phyloP scores from a whole-genome alignment of 2,329 filamentous ascomycete genomes.

The Apiospora sp. region DNA sequence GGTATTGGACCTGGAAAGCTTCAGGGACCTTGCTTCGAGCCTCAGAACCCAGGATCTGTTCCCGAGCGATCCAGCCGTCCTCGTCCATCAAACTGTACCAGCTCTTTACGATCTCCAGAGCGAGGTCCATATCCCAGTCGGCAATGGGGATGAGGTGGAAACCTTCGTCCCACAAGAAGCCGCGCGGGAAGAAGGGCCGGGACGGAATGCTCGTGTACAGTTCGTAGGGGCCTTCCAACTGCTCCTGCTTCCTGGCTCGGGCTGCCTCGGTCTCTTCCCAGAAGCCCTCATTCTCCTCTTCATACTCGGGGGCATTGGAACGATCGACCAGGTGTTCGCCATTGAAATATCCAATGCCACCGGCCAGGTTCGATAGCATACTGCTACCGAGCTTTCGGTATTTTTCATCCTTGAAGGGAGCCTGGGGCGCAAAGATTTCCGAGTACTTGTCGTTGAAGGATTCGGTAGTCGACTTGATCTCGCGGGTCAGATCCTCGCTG shows the following conservation, averaged over 20 bases:
- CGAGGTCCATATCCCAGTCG: slow-evolving; percentile 93
- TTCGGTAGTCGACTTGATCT: slow-evolving; percentile 71
- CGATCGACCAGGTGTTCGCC: slow-evolving; percentile 89
- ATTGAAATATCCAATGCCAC: slow-evolving; percentile 95
- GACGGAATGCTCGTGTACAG: slow-evolving; percentile 93
- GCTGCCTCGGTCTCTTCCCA: slow-evolving; percentile 92
- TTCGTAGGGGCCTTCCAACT: slow-evolving; percentile 82
- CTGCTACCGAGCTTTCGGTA: slow-evolving; percentile 84
- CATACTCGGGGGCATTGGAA: slow-evolving; percentile 90
- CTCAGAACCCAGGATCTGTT: slow-evolving; percentile 92
- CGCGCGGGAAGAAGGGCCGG: slow-evolving; percentile 92
- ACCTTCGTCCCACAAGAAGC: slow-evolving; percentile 98
- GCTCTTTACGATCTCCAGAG: slow-evolving; percentile 86
- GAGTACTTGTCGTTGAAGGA: slow-evolving; percentile 80
- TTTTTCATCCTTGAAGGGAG: slow-evolving; percentile 77
- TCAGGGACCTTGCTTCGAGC: slow-evolving; percentile 92
- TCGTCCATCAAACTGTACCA: slow-evolving; percentile 98
- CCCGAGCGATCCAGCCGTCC: slow-evolving; percentile 95
- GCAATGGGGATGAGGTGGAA: slow-evolving; percentile 92
- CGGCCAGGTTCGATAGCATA: slow-evolving; percentile 92
- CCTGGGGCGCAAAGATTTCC: slow-evolving; percentile 73
- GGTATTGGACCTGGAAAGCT: slow-evolving; percentile 95
- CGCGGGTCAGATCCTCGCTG: slow-evolving; percentile 71
- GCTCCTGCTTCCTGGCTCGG: slow-evolving; percentile 70
- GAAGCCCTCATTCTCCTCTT: slow-evolving; percentile 94